Evolutionary conservation across 352 stramenopile species (phyloP).

Genomic region (Phytophthora kernoviae): DNA sequence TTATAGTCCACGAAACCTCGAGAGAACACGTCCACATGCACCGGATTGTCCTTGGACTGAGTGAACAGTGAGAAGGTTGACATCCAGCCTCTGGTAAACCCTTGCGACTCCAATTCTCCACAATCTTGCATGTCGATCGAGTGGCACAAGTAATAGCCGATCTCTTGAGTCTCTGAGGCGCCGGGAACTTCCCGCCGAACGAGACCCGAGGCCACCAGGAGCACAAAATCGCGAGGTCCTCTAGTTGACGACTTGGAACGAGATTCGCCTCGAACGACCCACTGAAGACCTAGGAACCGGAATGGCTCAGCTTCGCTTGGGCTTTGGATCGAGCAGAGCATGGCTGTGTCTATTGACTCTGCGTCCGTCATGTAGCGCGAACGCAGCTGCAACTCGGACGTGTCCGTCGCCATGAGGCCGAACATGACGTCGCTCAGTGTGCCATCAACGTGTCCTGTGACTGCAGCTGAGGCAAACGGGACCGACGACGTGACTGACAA

Average conservation of each 20-base stretch:
- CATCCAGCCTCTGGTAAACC: constrained; percentile 24
- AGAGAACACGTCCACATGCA: constrained; percentile 28
- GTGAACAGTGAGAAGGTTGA: constrained; percentile 38
- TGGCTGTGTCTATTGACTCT: constrained; percentile 26
- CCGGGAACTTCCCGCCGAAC: constrained; percentile 16
- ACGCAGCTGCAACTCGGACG: constrained; percentile 35
- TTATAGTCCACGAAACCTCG: constrained; percentile 30
- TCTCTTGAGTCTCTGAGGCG: constrained; percentile 7
- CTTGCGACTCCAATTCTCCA: constrained; percentile 10
- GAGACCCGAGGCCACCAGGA: constrained; percentile 35
- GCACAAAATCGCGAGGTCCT: constrained; percentile 38
- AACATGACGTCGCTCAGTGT: constrained; percentile 43
- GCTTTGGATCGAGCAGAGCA: constrained; percentile 26
- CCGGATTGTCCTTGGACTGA: neutral
- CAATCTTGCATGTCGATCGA: constrained; percentile 24
- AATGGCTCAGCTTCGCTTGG: constrained; percentile 34
- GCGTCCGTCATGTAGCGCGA: constrained; percentile 34
- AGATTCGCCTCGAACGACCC: constrained; percentile 29
- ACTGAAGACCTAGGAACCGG: constrained; percentile 37
- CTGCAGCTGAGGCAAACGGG: constrained; percentile 17
- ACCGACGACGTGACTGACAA: constrained; percentile 8
- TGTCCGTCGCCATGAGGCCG: constrained; percentile 33
- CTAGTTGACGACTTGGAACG: constrained; percentile 19
- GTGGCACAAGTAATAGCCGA: constrained; percentile 32
- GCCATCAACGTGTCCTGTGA: constrained; percentile 36